These are phyloP conservation scores for Pelargonium cotyledonis DNA, from an alignment of 441 rosid species.

Conservation along the genomic window DNA sequence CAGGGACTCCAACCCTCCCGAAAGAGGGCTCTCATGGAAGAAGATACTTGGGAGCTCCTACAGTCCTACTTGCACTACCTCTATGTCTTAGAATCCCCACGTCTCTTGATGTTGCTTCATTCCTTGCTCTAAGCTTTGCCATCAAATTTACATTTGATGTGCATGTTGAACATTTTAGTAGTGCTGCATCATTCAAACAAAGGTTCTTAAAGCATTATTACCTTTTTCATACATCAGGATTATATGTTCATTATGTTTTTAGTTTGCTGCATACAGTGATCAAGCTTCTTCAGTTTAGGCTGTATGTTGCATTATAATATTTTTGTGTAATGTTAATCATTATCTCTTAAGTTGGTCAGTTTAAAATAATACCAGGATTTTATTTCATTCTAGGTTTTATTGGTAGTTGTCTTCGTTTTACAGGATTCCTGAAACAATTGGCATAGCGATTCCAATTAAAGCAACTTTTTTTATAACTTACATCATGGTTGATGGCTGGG, in stretches of 20 bases:
- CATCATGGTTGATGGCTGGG: conserved; percentile 98
- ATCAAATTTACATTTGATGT: too few species aligned
- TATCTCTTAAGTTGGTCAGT: background rate
- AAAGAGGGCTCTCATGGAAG: too few species aligned
- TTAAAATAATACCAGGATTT: background rate
- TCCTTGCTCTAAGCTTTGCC: too few species aligned
- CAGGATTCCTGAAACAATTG: conserved; percentile 80
- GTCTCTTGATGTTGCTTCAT: too few species aligned
- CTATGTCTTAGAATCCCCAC: too few species aligned
- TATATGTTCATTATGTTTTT: background rate
- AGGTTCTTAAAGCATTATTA: too few species aligned
- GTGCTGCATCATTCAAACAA: too few species aligned
- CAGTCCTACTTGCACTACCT: too few species aligned
- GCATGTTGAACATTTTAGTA: too few species aligned
- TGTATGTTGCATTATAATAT: background rate
- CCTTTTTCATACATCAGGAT: background rate
- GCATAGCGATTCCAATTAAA: conserved; percentile 77
- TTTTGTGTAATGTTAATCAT: background rate
- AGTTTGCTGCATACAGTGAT: background rate
- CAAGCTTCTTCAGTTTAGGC: background rate
- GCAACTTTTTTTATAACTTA: conserved; percentile 95
- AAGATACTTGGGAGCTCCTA: too few species aligned
- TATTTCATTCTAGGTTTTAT: background rate
- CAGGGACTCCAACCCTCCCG: too few species aligned
- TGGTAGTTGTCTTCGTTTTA: conserved; percentile 10